These are phyloP conservation scores for Malassezia furfur DNA, from an alignment of 1,284 basidiomycete genomes.

Conservation along the genomic window DNA sequence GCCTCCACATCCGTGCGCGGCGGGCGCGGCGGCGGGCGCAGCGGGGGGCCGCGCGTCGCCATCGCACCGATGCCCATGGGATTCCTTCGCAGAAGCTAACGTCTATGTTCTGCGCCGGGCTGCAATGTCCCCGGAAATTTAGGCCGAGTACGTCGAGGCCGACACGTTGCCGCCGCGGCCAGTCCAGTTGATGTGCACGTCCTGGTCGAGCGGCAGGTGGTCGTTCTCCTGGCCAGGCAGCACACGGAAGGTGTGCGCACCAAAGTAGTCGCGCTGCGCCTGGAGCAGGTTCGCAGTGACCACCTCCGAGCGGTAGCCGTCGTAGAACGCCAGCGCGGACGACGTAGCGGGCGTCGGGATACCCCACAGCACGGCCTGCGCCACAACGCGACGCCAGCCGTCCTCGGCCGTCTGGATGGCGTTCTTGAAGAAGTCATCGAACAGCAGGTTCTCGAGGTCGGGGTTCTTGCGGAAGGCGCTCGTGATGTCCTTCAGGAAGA, in stretches of 20 bases:
- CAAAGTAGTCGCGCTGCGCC: slow-evolving; percentile 63
- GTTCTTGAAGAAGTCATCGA: slow-evolving; percentile 97
- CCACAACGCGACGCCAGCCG: slow-evolving; percentile 94
- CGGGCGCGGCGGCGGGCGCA: too few species aligned
- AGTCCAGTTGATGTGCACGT: slow-evolving; percentile 62
- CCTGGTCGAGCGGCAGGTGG: slow-evolving; percentile 62
- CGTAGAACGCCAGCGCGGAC: slow-evolving; percentile 96
- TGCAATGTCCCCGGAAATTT: slow-evolving; percentile 30
- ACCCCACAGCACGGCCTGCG: slow-evolving; percentile 94
- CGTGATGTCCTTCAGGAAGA: slow-evolving; percentile 53
- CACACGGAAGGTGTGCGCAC: slow-evolving; percentile 31
- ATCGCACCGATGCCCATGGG: slow-evolving; percentile 16
- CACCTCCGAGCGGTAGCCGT: slow-evolving; percentile 79
- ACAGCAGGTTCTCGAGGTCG: slow-evolving; percentile 82
- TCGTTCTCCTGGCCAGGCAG: slow-evolving; percentile 39
- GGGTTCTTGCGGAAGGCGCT: slow-evolving; percentile 78
- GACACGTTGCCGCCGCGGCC: slow-evolving; percentile 88
- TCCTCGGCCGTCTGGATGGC: slow-evolving; percentile 85
- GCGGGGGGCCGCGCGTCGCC: neutral
- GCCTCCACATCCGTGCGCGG: too few species aligned
- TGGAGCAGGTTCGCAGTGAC: slow-evolving; percentile 87
- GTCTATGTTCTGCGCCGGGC: slow-evolving; percentile 23
- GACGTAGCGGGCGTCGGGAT: slow-evolving; percentile 92
- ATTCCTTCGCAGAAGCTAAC: neutral
- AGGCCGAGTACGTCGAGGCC: slow-evolving; percentile 81